phyloP scores from a whole-genome alignment of 129 eudicot species.

The Helichrysum umbraculigerum region DNA sequence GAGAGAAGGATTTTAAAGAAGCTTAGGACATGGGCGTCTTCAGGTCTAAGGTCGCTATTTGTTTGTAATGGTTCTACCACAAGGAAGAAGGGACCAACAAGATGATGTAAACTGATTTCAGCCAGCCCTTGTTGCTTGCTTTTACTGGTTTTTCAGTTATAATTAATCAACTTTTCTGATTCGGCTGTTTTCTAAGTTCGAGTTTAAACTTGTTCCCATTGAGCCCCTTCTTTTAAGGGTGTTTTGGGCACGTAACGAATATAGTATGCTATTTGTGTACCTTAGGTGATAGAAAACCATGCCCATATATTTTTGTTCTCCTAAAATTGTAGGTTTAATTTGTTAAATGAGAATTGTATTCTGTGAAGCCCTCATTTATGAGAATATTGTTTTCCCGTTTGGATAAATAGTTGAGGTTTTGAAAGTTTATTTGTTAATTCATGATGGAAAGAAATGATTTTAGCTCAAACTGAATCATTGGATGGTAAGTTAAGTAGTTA shows the following conservation, averaged over 20 bases:
- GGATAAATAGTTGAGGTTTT: background rate
- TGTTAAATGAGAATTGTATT: background rate
- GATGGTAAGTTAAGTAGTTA: too few species aligned
- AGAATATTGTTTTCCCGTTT: background rate
- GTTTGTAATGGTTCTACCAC: conserved; percentile 21
- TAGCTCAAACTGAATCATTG: too few species aligned
- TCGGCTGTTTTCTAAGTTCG: background rate
- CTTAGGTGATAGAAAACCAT: background rate
- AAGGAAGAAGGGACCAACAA: conserved; percentile 35
- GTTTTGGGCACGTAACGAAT: background rate
- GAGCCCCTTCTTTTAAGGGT: background rate
- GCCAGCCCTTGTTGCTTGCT: background rate
- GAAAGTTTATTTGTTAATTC: background rate
- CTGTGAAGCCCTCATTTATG: background rate
- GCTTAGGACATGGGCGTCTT: conserved; percentile 59
- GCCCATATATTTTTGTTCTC: background rate
- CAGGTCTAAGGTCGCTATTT: conserved; percentile 18
- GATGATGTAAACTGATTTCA: conserved; percentile 14
- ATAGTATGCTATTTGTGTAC: background rate
- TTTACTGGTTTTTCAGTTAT: background rate
- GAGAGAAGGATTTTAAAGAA: conserved; percentile 76
- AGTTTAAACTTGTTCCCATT: background rate
- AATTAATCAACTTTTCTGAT: background rate
- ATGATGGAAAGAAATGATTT: background rate
- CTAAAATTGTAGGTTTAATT: background rate